Evolutionary conservation across 176 grass and related monocot species (phyloP), one percentile per base, ranked within the genome.

Genomic region (Oryza rufipogon): DNA sequence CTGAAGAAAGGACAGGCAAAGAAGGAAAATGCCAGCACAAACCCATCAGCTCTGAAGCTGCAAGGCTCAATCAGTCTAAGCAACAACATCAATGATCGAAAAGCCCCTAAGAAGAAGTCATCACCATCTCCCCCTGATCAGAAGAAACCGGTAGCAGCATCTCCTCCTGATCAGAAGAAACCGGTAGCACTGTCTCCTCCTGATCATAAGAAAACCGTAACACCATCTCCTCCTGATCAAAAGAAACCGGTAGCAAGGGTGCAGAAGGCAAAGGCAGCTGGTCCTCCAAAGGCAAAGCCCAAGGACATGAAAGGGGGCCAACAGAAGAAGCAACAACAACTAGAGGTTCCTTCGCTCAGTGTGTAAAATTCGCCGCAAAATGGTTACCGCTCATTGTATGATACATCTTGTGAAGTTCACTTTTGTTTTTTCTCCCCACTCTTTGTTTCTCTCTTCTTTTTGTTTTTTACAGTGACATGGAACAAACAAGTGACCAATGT

Each of bases 271-370:
- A 92, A 91, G 76, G 83, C 71, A 19, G 23, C 47, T 5, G 78
- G 76, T 52, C 61, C 83, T 66, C 71, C 82, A n/a, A 85, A 84
- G 79, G 60, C 44, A 7, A 93, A 97, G 75, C 16, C 84, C 5
- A 97, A 90, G 56, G 79, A 88, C 28, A 46, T 36, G 67, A 87
- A 79, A 71, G 86, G 58, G 67, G 91, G 73, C 66, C 90, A 88
- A 17, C 86, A 65, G 76, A 88, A 92, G 75, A 45, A 70, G 42
- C 84, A 70, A 54, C 54, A 49, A 14, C 84, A 38, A 74, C 68
- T 81, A 16, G 66, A 38, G 68, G 68, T 49, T 63, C 63, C 84
- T 79, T 17, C 84, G 2, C 3, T 90, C 16, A 83, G 80, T 4
- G 80, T 33, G 49, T 90, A 76, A 90, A 80, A 56, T 5, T 25